Percentiles rank a stretch among this genome's conserved stretches.
Evolutionary conservation across 495 filamentous ascomycete genomes (phyloP).

Genomic region (Daldinia loculata): DNA sequence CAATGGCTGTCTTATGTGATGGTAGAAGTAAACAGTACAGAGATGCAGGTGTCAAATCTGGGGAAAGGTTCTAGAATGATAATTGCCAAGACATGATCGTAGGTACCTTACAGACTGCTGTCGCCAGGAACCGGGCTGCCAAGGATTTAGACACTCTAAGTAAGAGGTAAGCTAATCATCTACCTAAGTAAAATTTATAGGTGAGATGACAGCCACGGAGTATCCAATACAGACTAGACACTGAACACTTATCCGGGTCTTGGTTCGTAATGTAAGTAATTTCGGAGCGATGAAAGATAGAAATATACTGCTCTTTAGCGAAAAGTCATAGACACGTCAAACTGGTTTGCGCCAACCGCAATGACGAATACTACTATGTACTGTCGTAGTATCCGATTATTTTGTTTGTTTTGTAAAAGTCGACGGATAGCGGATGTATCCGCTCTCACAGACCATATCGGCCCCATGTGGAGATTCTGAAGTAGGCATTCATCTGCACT

Average conservation of each 20-base stretch:
- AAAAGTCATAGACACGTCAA: too few relatives aligned
- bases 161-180: neutral
- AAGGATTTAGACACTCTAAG: slow-evolving; percentile 7
- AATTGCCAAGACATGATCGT: slow-evolving; percentile 31
- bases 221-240: neutral
- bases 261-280: neutral
- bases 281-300: too few relatives aligned
- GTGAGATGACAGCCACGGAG: neutral
- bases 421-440: slow-evolving; percentile 25
- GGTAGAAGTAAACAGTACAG: neutral
- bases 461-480: neutral
- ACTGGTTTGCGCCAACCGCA: too few relatives aligned
- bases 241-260: neutral
- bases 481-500: slow-evolving; percentile 15
- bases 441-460: slow-evolving; percentile 6
- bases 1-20: neutral
- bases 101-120: neutral
- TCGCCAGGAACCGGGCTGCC: neutral
- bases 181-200: neutral
- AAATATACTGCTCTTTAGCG: too few relatives aligned
- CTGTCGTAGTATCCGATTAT: neutral
- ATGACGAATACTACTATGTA: too few relatives aligned
- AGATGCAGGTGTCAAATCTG: slow-evolving; percentile 19
- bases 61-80: slow-evolving; percentile 34
- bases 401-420: neutral